Evolutionary conservation across 495 filamentous ascomycete genomes (phyloP), one percentile per base, ranked within the genome.

Genomic region (Daldinia grandis): DNA sequence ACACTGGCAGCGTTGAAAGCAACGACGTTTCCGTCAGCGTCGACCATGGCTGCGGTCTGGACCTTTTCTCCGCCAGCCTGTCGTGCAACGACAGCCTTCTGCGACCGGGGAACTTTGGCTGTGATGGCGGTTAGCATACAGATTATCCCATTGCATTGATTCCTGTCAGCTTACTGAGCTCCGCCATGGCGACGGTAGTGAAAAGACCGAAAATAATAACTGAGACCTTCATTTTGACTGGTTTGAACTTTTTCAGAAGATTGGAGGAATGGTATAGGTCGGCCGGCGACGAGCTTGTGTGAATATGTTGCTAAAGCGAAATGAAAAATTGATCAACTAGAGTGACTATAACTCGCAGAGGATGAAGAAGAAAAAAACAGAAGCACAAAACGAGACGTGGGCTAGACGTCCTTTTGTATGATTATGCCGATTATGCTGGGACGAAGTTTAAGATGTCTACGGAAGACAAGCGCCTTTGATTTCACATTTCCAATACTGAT

Each of bases 181-280:
- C 76, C 55, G 81, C 84, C 74, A 82, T 69, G 68, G 80, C 82
- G 73, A 82, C 58, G 73, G 83, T 75, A 61, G 76, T 71, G 75
- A 81, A 79, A 63, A 86, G 74, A 57, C 83, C 77, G 75, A 86
- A 64, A 66, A 86, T 57, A 72, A 79, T 65, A 68, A 82, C 25
- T 28, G 80, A 78, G 79, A 82, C 82, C 82, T 87, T 83, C 85
- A 87, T 87, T 68, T 78, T 85, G 81, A 78, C 76, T 73, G 71
- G 58, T 72, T 68, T 35, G 58, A 66, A 60, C 55, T 62, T 56
- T 64, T 33, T 58, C 55, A 38, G 21, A 27, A 50, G 12, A 58
- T 56, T 66, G 57, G 61, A 72, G 49, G 69, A 74, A 67, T 51
- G 69, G 71, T 72, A 71, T 76, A 78, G 75, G 81, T 83, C 81